Evolutionary conservation across 2,329 filamentous ascomycete genomes (phyloP).

Genomic region (Fusarium albidum): DNA sequence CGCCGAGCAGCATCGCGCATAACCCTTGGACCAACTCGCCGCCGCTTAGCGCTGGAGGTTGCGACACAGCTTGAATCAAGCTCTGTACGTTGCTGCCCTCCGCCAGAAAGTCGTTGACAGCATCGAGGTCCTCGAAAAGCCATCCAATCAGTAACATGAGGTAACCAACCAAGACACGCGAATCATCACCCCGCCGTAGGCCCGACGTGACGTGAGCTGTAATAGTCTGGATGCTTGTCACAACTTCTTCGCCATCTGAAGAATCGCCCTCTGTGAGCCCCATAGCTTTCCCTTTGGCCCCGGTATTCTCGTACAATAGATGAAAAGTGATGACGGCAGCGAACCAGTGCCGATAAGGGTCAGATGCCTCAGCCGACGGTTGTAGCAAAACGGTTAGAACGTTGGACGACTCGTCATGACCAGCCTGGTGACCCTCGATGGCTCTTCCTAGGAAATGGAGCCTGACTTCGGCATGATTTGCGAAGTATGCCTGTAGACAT

Average conservation of each 20-base stretch:
- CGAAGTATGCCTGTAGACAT: constrained; percentile 93
- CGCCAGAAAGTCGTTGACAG: constrained; percentile 89
- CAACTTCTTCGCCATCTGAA: constrained; percentile 88
- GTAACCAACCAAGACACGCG: constrained; percentile 83
- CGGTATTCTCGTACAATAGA: constrained; percentile 79
- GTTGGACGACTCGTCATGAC: constrained; percentile 85
- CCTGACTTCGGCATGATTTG: constrained; percentile 80
- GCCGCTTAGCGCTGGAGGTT: constrained; percentile 64
- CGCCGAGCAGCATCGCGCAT: constrained; percentile 83
- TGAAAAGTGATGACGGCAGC: constrained; percentile 88
- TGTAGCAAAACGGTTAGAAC: constrained; percentile 83
- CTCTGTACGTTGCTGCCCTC: constrained; percentile 94
- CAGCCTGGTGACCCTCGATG: constrained; percentile 84
- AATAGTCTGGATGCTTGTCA: constrained; percentile 91
- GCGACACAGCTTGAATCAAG: constrained; percentile 76
- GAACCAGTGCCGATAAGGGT: constrained; percentile 92
- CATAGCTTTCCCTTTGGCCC: constrained; percentile 83
- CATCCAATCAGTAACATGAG: constrained; percentile 88
- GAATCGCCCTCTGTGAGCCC: constrained; percentile 88
- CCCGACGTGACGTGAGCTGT: constrained; percentile 85
- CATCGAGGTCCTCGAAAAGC: constrained; percentile 91
- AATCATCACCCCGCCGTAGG: constrained; percentile 78
- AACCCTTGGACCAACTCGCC: constrained; percentile 80
- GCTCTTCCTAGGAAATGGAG: constrained; percentile 87
- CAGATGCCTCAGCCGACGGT: constrained; percentile 68